Evolutionary conservation across 306 rosid species (phyloP).

Genomic region (Cicer arietinum): DNA sequence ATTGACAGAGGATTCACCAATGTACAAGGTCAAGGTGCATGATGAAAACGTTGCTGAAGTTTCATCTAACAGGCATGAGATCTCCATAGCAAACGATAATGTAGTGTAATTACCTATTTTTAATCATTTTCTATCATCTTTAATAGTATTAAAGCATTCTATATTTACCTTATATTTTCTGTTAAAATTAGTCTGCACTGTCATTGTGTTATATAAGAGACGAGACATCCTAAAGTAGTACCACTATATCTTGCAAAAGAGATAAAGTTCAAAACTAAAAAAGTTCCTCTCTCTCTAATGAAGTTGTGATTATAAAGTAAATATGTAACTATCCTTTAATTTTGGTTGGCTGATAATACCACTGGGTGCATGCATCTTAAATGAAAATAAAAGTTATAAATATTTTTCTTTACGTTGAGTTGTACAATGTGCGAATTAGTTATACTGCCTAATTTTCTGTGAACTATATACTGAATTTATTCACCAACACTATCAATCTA

Average conservation of each 20-base stretch:
- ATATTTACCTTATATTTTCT: too few relatives aligned
- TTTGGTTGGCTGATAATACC: conserved; percentile 11
- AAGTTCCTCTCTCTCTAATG: background rate
- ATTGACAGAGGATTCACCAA: conserved; percentile 55
- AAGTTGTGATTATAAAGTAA: conserved; percentile 22
- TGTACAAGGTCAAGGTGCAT: conserved; percentile 37
- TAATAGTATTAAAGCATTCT: too few relatives aligned
- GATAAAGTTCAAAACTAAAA: background rate
- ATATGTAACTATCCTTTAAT: conserved; percentile 30
- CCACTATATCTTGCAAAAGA: background rate
- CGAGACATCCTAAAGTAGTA: background rate
- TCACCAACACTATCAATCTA: too few relatives aligned
- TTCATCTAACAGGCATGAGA: conserved; percentile 40
- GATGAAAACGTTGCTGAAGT: conserved; percentile 30
- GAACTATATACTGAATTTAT: too few relatives aligned
- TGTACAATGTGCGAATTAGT: too few relatives aligned
- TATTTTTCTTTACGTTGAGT: background rate
- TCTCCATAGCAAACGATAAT: conserved; percentile 39
- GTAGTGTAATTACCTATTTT: conserved; percentile 35
- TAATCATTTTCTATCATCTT: too few relatives aligned
- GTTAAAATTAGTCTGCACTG: too few relatives aligned
- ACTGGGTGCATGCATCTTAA: background rate
- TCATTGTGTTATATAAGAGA: too few relatives aligned
- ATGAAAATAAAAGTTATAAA: background rate
- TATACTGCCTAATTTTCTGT: too few relatives aligned